Conservation (phyloP, 306 rosid genomes). For the Trifolium repens region DNA sequence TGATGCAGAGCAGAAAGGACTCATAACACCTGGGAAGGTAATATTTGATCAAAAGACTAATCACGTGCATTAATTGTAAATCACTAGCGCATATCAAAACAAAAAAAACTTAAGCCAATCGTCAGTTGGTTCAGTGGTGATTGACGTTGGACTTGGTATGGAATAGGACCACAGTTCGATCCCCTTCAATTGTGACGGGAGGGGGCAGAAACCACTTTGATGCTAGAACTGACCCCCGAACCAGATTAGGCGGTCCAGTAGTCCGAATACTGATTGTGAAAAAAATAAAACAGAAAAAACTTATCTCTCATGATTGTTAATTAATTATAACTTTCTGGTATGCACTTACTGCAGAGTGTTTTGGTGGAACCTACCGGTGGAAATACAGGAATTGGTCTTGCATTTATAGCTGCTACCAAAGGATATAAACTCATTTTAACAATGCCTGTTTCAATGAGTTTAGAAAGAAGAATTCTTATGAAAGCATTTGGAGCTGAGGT, state of each 20-base stretch:
- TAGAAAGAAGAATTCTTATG: conserved; percentile 90
- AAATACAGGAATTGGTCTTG: conserved; percentile 98
- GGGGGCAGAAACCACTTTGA: too few species aligned
- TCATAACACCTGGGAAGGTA: conserved; percentile 83
- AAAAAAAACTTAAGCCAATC: too few species aligned
- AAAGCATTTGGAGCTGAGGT: conserved; percentile 98
- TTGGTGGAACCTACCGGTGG: conserved; percentile 98
- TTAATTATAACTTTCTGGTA: conserved; percentile 16
- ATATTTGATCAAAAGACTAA: conserved; percentile 10
- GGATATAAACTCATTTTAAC: conserved; percentile 94
- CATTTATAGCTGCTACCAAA: conserved; percentile 92
- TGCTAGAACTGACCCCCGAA: too few species aligned
- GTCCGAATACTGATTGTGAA: too few species aligned
- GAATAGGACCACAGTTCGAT: too few species aligned
- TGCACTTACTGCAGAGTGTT: conserved; percentile 63
- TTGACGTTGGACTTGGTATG: too few species aligned
- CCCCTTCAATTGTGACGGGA: too few species aligned
- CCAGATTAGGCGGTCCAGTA: too few species aligned
- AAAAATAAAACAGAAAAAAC: too few species aligned
- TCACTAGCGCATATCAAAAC: background rate
- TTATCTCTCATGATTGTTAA: background rate
- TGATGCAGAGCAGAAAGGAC: too few species aligned
- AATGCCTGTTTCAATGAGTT: conserved; percentile 99
- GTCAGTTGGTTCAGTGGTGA: too few species aligned
- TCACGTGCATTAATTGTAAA: background rate